Percentiles rank a stretch among this genome's conserved stretches.
These are phyloP conservation scores for Fraxinus americana DNA, from an alignment of 257 asterid genomes.

Conservation along the genomic window DNA sequence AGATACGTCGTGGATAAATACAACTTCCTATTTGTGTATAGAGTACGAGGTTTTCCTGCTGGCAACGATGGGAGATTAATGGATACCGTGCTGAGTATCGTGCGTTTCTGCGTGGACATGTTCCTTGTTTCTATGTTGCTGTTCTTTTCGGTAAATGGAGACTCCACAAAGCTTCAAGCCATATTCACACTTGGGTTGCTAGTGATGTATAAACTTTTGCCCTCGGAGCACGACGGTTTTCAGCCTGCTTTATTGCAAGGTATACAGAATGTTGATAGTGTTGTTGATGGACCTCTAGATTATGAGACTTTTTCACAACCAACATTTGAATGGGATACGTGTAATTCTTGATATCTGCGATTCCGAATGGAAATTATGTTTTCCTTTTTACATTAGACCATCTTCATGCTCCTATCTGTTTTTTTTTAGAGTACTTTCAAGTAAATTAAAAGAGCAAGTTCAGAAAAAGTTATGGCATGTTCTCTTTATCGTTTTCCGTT, in stretches of 20 bases:
- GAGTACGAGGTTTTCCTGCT: conserved; percentile 96
- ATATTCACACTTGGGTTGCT: conserved; percentile 82
- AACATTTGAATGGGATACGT: conserved; percentile 92
- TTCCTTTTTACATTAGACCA: conserved; percentile 5
- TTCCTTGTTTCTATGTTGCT: conserved; percentile 75
- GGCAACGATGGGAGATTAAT: conserved; percentile 96
- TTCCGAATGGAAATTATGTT: conserved; percentile 2
- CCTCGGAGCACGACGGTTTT: conserved; percentile 52
- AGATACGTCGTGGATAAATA: conserved; percentile 93
- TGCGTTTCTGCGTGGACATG: conserved; percentile 82
- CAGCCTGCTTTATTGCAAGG: conserved; percentile 77
- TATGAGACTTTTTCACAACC: conserved; percentile 90
- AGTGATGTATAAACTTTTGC: conserved; percentile 80
- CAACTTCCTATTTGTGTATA: conserved; percentile 88
- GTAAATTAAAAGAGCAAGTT: too few species aligned
- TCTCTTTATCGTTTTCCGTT: too few species aligned
- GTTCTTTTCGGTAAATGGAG: conserved; percentile 84
- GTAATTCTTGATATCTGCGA: conserved; percentile 21
- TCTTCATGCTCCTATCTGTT: not conserved
- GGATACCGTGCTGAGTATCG: conserved; percentile 80
- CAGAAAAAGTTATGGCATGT: too few species aligned
- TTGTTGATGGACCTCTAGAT: conserved; percentile 67
- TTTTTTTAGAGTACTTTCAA: not conserved
- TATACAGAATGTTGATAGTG: conserved; percentile 70
- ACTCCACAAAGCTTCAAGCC: conserved; percentile 88